Evolutionary conservation across 108 stramenopile genomes (phyloP).

Genomic region (Fragilariopsis cylindrus): DNA sequence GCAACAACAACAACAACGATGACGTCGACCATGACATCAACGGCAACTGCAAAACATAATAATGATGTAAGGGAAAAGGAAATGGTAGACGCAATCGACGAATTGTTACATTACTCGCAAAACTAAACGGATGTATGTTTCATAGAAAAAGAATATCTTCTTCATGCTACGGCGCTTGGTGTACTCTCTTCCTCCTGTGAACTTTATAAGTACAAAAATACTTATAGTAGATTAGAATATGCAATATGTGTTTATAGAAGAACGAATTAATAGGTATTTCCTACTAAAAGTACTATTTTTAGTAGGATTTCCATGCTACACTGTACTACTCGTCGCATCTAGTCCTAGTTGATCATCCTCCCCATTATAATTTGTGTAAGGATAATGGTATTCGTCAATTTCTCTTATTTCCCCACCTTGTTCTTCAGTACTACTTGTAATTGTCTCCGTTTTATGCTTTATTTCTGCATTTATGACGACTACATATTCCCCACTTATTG

Average conservation of each 20-base stretch:
- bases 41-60: no score
- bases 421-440: background rate
- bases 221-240: background rate
- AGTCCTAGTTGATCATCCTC: background rate
- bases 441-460: background rate
- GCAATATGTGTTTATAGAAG: background rate
- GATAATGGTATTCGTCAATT: background rate
- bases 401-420: background rate
- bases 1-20: background rate
- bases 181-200: background rate
- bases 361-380: background rate
- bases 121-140: no score
- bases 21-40: background rate
- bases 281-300: background rate
- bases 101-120: background rate
- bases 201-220: background rate
- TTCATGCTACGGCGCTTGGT: background rate
- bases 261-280: background rate
- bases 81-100: constrained; percentile 1
- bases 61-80: background rate
- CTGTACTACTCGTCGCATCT: background rate
- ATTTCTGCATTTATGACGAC: constrained; percentile 11
- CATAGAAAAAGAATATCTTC: background rate
- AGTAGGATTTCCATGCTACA: no score
- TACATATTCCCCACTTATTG: constrained; percentile 6